phyloP scores from a whole-genome alignment of 805 yeast species.

The Starmerella bombi region DNA sequence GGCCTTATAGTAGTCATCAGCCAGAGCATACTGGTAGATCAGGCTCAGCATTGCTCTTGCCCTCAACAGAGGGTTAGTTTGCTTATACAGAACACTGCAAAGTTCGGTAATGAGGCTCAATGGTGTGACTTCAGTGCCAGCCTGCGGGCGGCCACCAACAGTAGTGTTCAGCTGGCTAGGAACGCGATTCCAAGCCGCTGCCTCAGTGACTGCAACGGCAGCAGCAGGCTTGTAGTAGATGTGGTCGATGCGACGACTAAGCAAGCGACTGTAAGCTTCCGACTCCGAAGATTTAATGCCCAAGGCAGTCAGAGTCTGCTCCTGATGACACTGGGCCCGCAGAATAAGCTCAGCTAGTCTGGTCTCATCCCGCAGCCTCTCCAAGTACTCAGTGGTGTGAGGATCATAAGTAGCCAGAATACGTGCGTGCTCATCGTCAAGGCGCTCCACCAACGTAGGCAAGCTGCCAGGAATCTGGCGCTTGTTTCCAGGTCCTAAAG shows the following conservation, averaged over 20 bases:
- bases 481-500: conserved; percentile 45
- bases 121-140: conserved; percentile 27
- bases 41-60: conserved; percentile 74
- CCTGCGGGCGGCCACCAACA: conserved; percentile 28
- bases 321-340: conserved; percentile 77
- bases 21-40: conserved; percentile 83
- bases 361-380: conserved; percentile 78
- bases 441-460: conserved; percentile 75
- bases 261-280: conserved; percentile 46
- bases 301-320: conserved; percentile 32
- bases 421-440: conserved; percentile 85
- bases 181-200: conserved; percentile 55
- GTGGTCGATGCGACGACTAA: conserved; percentile 78
- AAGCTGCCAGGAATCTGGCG: conserved; percentile 71
- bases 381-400: conserved; percentile 85
- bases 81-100: conserved; percentile 51
- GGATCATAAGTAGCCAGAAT: conserved; percentile 85
- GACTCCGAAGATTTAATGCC: conserved; percentile 24
- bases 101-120: conserved; percentile 51
- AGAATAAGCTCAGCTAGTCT: conserved; percentile 60
- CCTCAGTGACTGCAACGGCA: conserved; percentile 57
- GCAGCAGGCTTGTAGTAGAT: conserved; percentile 80
- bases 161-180: conserved; percentile 27
- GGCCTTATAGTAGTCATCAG: conserved; percentile 70
- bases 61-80: conserved; percentile 53